Percentiles rank a stretch among this genome's conserved stretches.
These are phyloP conservation scores for Fusarium mexicanum DNA, from an alignment of 2,329 filamentous ascomycete genomes.

Conservation along the genomic window DNA sequence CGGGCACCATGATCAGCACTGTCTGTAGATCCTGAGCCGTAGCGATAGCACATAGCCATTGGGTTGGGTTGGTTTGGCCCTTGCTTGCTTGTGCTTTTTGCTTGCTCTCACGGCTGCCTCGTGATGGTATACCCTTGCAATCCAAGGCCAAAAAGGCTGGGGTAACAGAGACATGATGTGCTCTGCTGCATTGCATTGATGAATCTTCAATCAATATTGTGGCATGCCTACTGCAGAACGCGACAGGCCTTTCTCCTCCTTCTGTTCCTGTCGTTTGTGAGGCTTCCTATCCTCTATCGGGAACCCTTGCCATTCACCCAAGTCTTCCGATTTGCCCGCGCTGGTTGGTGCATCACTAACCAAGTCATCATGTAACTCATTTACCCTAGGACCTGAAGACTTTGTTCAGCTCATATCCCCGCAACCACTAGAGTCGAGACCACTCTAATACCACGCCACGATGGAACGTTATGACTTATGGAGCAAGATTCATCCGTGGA, in stretches of 20 bases:
- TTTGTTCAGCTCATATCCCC: constrained; percentile 1
- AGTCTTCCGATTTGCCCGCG: constrained; percentile 24
- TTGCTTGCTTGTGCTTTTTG: constrained; percentile 7
- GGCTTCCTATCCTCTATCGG: constrained; percentile 18
- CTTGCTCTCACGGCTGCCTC: constrained; percentile 6
- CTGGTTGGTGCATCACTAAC: not conserved
- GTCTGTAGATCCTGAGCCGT: constrained; percentile 16
- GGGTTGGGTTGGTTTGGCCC: not conserved
- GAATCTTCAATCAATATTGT: not conserved
- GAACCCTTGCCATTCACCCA: constrained; percentile 5
- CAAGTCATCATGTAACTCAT: not conserved
- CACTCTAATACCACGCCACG: constrained; percentile 19
- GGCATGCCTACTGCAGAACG: not conserved
- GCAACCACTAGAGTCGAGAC: constrained; percentile 11
- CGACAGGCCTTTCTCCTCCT: constrained; percentile 7
- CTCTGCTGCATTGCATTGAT: constrained; percentile 21
- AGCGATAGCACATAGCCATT: too few species aligned
- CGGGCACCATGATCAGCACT: constrained; percentile 19
- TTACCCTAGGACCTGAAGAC: constrained; percentile 5
- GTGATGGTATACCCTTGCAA: constrained; percentile 13
- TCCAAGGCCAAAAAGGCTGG: not conserved
- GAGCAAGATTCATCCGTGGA: not conserved
- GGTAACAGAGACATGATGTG: constrained; percentile 8
- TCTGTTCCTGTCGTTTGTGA: constrained; percentile 20
- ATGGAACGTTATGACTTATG: not conserved